Conservation (phyloP, 176 grass and related monocot genomes). For the Raddia distichophylla region DNA sequence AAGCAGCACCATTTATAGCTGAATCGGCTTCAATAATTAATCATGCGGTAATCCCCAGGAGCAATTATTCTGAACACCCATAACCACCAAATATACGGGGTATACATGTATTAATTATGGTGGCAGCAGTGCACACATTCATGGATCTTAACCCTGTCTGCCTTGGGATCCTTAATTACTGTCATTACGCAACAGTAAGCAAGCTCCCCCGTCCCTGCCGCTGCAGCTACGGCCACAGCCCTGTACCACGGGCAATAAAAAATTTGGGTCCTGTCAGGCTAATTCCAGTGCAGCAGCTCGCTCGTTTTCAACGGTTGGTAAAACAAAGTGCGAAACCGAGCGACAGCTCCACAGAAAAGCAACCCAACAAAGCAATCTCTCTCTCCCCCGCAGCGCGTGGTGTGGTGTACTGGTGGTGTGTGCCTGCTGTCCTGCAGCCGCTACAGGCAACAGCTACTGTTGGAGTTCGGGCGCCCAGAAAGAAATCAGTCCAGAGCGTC, state of each 20-base stretch:
- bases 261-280: conserved; percentile 26
- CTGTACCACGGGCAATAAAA: conserved; percentile 10
- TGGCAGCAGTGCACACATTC: conserved; percentile 14
- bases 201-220: neutral
- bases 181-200: conserved; percentile 27
- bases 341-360: conserved; percentile 44
- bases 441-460: conserved; percentile 40
- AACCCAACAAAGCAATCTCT: neutral
- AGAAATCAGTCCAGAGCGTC: neutral
- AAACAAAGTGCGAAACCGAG: conserved; percentile 37
- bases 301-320: conserved; percentile 59
- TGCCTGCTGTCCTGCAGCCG: conserved; percentile 33
- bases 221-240: neutral
- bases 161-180: conserved; percentile 42
- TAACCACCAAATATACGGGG: neutral
- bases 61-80: neutral
- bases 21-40: neutral
- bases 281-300: conserved; percentile 17
- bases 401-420: conserved; percentile 16
- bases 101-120: neutral
- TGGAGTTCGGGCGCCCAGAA: conserved; percentile 30
- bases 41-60: neutral
- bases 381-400: conserved; percentile 44
- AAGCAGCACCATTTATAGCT: neutral
- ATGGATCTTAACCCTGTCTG: conserved; percentile 23